phyloP scores from a whole-genome alignment of 2,329 filamentous ascomycete species.

The Aspergillus sp. region DNA sequence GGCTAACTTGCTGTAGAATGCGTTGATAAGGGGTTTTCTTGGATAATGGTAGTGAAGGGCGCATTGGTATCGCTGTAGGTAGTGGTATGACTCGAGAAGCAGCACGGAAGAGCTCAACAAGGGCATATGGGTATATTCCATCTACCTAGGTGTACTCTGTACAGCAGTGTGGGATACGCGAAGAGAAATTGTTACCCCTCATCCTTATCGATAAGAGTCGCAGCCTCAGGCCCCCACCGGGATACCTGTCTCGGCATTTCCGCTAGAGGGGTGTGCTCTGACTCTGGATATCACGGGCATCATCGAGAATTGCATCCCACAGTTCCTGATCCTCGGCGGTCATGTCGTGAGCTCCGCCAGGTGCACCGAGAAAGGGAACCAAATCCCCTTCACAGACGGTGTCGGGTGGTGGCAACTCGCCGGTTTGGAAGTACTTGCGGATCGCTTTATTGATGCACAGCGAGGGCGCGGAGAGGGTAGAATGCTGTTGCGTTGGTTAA shows the following conservation, averaged over 20 bases:
- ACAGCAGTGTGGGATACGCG: no score
- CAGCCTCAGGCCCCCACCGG: no score
- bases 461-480: constrained; percentile 35
- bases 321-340: constrained; percentile 15
- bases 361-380: constrained; percentile 31
- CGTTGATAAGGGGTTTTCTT: no score
- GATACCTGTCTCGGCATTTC: background rate
- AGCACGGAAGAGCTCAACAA: no score
- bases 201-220: background rate
- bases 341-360: constrained; percentile 12
- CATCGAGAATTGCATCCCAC: background rate
- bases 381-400: constrained; percentile 38
- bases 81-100: no score
- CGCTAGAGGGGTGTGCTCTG: background rate
- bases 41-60: no score
- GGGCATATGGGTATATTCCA: no score
- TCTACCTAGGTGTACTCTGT: no score
- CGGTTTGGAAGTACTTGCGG: constrained; percentile 44
- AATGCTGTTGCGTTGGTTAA: constrained; percentile 25
- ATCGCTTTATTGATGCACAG: constrained; percentile 37
- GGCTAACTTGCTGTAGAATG: no score
- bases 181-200: no score
- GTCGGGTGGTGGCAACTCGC: constrained; percentile 35
- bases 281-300: background rate
- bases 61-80: no score